phyloP scores from a whole-genome alignment of 139 green algal species.

The Spirogloea muscicola region DNA sequence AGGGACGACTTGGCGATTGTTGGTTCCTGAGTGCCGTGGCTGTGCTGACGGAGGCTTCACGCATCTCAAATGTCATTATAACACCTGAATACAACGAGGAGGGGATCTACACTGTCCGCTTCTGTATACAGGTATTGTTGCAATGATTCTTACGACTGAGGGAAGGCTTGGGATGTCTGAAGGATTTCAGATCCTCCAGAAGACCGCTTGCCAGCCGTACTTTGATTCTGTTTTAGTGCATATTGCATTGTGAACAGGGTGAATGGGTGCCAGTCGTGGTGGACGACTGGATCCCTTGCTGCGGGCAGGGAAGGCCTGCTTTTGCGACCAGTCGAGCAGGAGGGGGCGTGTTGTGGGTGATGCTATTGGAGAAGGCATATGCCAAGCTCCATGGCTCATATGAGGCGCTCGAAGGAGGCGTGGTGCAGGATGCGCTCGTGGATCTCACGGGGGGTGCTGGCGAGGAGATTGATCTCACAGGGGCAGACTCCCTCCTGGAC shows the following conservation, averaged over 20 bases:
- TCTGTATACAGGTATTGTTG: conserved; percentile 32
- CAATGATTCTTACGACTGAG: too few species aligned
- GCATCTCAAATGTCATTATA: conserved; percentile 24
- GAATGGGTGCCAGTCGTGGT: conserved; percentile 31
- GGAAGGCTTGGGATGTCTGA: neutral
- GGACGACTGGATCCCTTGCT: conserved; percentile 34
- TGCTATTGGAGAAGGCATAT: conserved; percentile 53
- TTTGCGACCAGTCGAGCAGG: conserved; percentile 20
- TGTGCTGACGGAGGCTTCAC: conserved; percentile 5
- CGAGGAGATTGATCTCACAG: conserved; percentile 44
- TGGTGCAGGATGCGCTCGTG: conserved; percentile 46
- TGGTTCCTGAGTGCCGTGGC: conserved; percentile 40
- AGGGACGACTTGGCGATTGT: conserved; percentile 32
- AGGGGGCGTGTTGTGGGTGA: conserved; percentile 42
- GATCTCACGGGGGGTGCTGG: conserved; percentile 44
- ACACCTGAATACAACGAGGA: conserved; percentile 24
- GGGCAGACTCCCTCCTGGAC: conserved; percentile 28
- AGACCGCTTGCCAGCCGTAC: neutral
- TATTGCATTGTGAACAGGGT: neutral
- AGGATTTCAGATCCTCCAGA: neutral
- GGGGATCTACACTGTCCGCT: conserved; percentile 35
- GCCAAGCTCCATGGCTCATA: conserved; percentile 50
- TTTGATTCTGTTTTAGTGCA: conserved; percentile 1
- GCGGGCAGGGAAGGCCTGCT: conserved; percentile 2
- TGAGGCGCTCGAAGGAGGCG: conserved; percentile 36